Evolutionary conservation across 768 basidiomycete species (phyloP), one percentile per base, ranked within the genome.

Genomic region (Amylocystis lapponica): DNA sequence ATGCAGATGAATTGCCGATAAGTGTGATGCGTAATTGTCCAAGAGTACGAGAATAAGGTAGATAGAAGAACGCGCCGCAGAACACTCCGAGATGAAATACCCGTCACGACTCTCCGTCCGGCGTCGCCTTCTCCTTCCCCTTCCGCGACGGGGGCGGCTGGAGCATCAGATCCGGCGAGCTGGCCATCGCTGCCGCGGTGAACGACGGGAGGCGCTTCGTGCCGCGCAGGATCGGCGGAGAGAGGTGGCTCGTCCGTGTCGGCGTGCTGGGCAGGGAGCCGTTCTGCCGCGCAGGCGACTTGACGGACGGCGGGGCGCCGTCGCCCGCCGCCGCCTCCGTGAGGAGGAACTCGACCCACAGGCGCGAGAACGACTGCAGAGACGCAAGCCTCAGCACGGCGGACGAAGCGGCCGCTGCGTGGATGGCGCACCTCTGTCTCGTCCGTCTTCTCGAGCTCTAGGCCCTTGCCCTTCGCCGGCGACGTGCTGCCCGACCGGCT

Each of bases 321-420:
- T 64, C 64, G 16, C 67, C 79, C 52, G 68, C 66, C 31, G 76
- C 71, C 0, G 93, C 84, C 68, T 99, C 95, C 19, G 92, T 95
- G 49, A 99, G 81, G 3, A 99, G 75, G 60, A 95, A 99, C 63
- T 99, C 96, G 36, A 99, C 95, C 84, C 93, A 99, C 10, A 97
- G 76, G 36, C 93, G 87, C 29, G 91, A 94, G 68, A 99, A 99
- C 0, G 92, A 95, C 94, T 98, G 51, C 11, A 47, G 22, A 20
- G 27, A 26, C n/a, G n/a, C n/a, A n/a, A 12, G 29, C 27, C 32
- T 43, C 10, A n/a, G n/a, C n/a, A n/a, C n/a, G n/a, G n/a, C n/a
- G n/a, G n/a, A n/a, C n/a, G n/a, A n/a, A n/a, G n/a, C n/a, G n/a
- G n/a, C n/a, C n/a, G n/a, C n/a, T n/a, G n/a, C n/a, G n/a, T n/a